A percentile compares a stretch with the other conserved stretches of the same genome.
Conservation (phyloP, 2,329 filamentous ascomycete genomes). For the Arthrobotrys megalospora region DNA sequence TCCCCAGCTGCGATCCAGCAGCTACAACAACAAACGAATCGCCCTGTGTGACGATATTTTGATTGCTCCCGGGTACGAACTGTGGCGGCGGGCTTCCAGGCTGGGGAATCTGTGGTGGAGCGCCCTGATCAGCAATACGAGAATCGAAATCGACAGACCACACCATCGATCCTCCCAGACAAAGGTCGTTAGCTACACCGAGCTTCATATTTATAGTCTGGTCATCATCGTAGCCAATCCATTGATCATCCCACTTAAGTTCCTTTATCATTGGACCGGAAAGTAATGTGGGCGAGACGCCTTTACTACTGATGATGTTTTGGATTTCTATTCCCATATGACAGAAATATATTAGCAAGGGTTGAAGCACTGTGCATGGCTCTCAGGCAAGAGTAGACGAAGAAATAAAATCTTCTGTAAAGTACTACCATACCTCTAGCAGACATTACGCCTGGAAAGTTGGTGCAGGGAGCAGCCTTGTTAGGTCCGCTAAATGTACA, state of each 20-base stretch:
- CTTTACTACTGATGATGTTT: conserved; percentile 47
- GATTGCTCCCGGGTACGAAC: conserved; percentile 12
- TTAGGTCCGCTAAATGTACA: conserved; percentile 63
- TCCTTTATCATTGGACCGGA: conserved; percentile 65
- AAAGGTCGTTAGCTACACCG: conserved; percentile 63
- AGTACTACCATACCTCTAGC: conserved; percentile 65
- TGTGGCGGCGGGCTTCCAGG: background rate
- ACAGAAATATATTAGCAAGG: conserved; percentile 53
- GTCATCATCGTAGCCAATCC: conserved; percentile 67
- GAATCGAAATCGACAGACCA: conserved; percentile 66
- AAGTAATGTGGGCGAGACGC: conserved; percentile 61
- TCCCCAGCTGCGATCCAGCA: conserved; percentile 1
- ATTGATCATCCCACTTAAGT: conserved; percentile 67
- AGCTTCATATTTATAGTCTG: conserved; percentile 64
- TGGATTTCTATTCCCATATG: conserved; percentile 65
- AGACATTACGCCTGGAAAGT: conserved; percentile 63
- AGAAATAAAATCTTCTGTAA: conserved; percentile 66
- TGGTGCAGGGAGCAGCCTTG: conserved; percentile 65
- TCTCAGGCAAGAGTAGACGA: background rate
- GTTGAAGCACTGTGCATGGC: conserved; percentile 64
- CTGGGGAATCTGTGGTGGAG: background rate
- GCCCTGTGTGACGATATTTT: conserved; percentile 14
- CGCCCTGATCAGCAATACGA: conserved; percentile 21
- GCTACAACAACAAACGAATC: conserved; percentile 34
- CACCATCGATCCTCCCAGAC: conserved; percentile 64